Evolutionary conservation across 164 flowering plant species (phyloP), one percentile per base, ranked within the genome.

Genomic region (Tinospora cordifolia): DNA sequence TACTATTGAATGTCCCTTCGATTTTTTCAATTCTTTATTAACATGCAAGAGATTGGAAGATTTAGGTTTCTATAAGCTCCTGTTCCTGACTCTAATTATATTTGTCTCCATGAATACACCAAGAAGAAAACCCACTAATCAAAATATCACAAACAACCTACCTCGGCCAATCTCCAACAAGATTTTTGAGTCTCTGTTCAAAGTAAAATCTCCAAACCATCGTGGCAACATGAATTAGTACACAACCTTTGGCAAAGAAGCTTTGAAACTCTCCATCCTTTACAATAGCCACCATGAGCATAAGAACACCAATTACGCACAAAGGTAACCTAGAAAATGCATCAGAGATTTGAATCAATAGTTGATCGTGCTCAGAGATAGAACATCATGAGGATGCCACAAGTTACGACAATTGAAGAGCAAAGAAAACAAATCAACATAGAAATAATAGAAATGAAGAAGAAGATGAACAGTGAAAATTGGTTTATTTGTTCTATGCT

Each of bases 231-330:
- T 90, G 92, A 57, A 90, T 86, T 17, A 88, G 39, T 59, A 87
- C 84, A 70, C 89, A 84, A 0, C 92, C 96, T 60, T 76, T 85
- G 3, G 96, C 90, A 63, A 90, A 90, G 72, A 87, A 90, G 69
- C 83, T 71, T 59, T 90, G 95, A 63, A 90, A 90, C 46, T 83
- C 83, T 30, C 80, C 81, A 60, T 90, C 95, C 73, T 80, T 83
- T 1, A 90, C 87, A 71, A 88, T 88, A 6, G 89, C 81, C 26
- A 87, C 89, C 95, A 87, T 87, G 78, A 90, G 84, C 73, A 90
- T 54, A 1, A 90, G 67, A 39, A 85, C 76, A 30, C 95, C 95
- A 57, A 90, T 77, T 4, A 79, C 82, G 67, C 82, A 83, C 12
- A 90, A 40, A 19, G 88, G 86, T 82, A 90, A 73, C 6, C 96